Evolutionary conservation across 805 yeast genomes (phyloP).

Genomic region (Kuraishia piskuri): DNA sequence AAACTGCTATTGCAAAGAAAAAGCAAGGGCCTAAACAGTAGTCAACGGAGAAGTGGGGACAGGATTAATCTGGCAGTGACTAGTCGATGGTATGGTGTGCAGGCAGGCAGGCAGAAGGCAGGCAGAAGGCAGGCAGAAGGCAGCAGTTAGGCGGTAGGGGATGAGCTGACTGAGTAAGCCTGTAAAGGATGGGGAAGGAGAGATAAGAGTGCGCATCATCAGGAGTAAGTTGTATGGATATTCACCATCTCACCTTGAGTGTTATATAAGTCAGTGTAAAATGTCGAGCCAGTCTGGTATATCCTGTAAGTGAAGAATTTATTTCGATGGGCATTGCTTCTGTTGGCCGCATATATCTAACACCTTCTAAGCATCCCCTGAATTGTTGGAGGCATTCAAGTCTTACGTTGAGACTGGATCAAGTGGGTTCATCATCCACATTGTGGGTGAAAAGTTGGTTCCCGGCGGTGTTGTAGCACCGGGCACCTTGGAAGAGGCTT

Average conservation of each 20-base stretch:
- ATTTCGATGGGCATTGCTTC: slow-evolving; percentile 16
- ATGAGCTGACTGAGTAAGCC: not conserved
- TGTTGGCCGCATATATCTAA: slow-evolving; percentile 13
- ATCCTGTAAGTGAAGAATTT: slow-evolving; percentile 18
- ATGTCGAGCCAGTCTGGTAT: slow-evolving; percentile 71
- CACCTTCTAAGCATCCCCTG: slow-evolving; percentile 26
- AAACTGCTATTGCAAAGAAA: too few species aligned
- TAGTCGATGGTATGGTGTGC: too few species aligned
- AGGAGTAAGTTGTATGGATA: not conserved
- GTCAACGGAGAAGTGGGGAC: too few species aligned
- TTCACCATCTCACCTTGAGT: not conserved
- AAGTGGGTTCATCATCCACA: slow-evolving; percentile 20
- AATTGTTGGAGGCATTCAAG: slow-evolving; percentile 37
- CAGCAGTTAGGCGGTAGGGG: not conserved
- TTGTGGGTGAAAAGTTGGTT: slow-evolving; percentile 21
- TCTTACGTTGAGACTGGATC: slow-evolving; percentile 23
- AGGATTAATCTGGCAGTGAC: not conserved
- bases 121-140: not conserved
- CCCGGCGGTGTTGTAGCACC: slow-evolving; percentile 23
- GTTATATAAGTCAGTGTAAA: too few species aligned
- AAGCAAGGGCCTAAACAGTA: too few species aligned
- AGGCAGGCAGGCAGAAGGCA: not conserved
- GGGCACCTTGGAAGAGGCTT: slow-evolving; percentile 26
- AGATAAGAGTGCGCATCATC: not conserved
- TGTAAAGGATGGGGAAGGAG: not conserved